These are phyloP conservation scores for Russula sp. DNA, from an alignment of 768 basidiomycete species.

Conservation along the genomic window DNA sequence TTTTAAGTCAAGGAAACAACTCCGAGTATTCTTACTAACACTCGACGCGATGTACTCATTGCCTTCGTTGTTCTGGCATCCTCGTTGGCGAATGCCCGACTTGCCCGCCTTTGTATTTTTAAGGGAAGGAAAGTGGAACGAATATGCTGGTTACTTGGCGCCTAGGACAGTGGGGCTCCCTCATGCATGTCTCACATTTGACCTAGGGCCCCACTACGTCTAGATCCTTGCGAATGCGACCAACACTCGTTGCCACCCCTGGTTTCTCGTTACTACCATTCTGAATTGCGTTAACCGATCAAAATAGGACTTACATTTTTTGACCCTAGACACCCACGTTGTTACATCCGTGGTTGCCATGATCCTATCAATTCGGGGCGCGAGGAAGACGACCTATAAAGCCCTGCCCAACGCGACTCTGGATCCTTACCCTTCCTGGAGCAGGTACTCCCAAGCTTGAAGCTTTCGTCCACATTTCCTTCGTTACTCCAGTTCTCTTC, in stretches of 20 bases:
- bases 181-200: not conserved
- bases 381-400: not conserved
- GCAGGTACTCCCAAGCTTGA: slow-evolving; percentile 16
- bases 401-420: not conserved
- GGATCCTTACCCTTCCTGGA: not conserved
- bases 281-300: not conserved
- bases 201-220: not conserved
- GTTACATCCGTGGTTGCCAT: not conserved
- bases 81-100: not conserved
- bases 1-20: not conserved
- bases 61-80: not conserved
- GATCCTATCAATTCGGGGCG: not conserved
- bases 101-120: not conserved
- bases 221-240: not conserved
- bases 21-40: not conserved
- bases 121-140: too few species aligned
- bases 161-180: too few species aligned
- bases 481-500: not conserved
- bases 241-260: too few species aligned
- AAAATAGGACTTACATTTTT: too few species aligned
- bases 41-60: not conserved
- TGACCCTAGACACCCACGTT: not conserved
- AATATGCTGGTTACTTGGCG: not conserved
- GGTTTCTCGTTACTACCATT: not conserved
- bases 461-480: not conserved